A percentile compares a stretch with the other conserved stretches of the same genome.
Evolutionary conservation across 352 stramenopile species (phyloP).

Genomic region (Phytophthora quininea): DNA sequence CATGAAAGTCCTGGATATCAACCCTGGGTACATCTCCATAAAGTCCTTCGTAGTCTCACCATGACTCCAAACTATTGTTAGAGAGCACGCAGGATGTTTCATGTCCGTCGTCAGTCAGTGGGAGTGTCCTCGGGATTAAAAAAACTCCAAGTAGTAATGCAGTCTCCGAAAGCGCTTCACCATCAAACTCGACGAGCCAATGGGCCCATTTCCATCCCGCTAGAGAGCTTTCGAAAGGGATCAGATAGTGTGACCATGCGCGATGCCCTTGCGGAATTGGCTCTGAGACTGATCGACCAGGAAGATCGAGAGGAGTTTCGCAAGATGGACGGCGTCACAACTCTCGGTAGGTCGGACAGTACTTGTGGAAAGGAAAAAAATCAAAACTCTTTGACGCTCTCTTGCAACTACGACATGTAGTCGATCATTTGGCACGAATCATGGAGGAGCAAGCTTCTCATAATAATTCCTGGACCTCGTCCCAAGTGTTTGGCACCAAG

Average conservation of each 20-base stretch:
- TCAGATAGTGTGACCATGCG: constrained; percentile 34
- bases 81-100: constrained; percentile 1
- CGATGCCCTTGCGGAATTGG: constrained; percentile 57
- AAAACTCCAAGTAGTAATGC: constrained; percentile 3
- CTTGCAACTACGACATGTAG: constrained; percentile 17
- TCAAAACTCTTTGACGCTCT: background rate
- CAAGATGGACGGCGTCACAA: constrained; percentile 55
- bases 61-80: background rate
- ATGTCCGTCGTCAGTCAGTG: background rate
- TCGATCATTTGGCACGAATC: constrained; percentile 63
- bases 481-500: constrained; percentile 38
- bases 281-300: constrained; percentile 57
- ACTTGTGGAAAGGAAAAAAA: background rate
- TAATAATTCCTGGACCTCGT: constrained; percentile 45
- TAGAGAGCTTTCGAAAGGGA: constrained; percentile 53
- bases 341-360: constrained; percentile 40
- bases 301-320: constrained; percentile 64
- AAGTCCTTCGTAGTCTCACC: background rate
- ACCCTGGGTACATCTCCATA: background rate
- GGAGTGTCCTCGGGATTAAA: background rate
- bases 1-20: background rate
- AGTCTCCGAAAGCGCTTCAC: constrained; percentile 9
- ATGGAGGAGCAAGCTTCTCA: constrained; percentile 63
- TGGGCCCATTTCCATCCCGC: constrained; percentile 37
- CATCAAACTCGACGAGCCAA: constrained; percentile 33